phyloP scores from a whole-genome alignment of 495 filamentous ascomycete genomes.

The Hypoxylon cercidicola region DNA sequence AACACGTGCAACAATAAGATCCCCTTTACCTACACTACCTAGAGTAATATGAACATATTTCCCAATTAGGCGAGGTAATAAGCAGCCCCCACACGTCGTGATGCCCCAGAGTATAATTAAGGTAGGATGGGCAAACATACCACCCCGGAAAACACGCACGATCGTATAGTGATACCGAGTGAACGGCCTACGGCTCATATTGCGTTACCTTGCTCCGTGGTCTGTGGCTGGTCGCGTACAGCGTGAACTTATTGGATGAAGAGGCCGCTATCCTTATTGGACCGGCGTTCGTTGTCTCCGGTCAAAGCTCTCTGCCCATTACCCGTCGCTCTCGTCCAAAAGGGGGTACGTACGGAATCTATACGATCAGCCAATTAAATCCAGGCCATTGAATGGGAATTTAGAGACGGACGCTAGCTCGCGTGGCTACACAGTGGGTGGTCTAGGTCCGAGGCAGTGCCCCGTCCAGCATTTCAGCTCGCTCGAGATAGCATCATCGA shows the following conservation, averaged over 20 bases:
- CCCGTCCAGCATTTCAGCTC: constrained; percentile 7
- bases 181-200: constrained; percentile 16
- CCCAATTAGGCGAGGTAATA: constrained; percentile 3
- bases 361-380: neutral
- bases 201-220: constrained; percentile 31
- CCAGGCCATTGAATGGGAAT: neutral
- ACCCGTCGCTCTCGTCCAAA: neutral
- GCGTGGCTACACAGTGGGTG: constrained; percentile 12
- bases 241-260: constrained; percentile 38
- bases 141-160: constrained; percentile 12
- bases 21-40: constrained; percentile 3
- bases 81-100: neutral
- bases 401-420: neutral
- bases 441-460: constrained; percentile 5
- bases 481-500: constrained; percentile 1
- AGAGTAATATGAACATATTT: constrained; percentile 6
- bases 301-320: constrained; percentile 3
- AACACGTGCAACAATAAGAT: constrained; percentile 5
- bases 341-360: constrained; percentile 2
- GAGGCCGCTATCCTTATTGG: constrained; percentile 16
- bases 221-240: constrained; percentile 42
- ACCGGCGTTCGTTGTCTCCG: constrained; percentile 21
- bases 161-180: constrained; percentile 33
- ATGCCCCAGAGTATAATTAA: neutral
- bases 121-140: constrained; percentile 7